Evolutionary conservation across 148 eudicot genomes (phyloP).

Genomic region (Oxyria digyna): DNA sequence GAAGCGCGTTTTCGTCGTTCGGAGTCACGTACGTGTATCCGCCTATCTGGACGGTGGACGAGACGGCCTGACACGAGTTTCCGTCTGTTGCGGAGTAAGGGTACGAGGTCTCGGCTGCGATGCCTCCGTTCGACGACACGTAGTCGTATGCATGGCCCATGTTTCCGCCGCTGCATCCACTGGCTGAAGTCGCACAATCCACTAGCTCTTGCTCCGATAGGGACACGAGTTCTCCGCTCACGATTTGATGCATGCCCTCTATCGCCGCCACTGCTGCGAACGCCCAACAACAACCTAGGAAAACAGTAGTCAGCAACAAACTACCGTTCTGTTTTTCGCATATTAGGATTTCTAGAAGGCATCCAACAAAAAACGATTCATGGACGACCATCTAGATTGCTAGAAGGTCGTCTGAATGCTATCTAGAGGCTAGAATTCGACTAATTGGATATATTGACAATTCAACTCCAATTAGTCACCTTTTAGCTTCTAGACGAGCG

Average conservation of each 20-base stretch:
- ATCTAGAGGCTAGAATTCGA: no score
- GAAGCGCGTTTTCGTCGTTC: slow-evolving; percentile 23
- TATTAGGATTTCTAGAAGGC: no score
- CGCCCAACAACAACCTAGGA: slow-evolving; percentile 50
- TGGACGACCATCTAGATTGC: no score
- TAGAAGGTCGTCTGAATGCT: no score
- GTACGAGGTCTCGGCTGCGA: slow-evolving; percentile 36
- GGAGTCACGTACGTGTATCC: slow-evolving; percentile 27
- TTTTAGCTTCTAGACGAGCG: no score
- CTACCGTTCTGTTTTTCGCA: no score
- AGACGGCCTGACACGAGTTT: slow-evolving; percentile 12
- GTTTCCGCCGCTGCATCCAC: slow-evolving; percentile 37
- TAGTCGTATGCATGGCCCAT: slow-evolving; percentile 25
- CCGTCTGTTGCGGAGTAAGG: slow-evolving; percentile 32
- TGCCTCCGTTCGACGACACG: slow-evolving; percentile 25
- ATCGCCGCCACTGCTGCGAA: slow-evolving; percentile 38
- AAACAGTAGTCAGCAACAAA: no score
- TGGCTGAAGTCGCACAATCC: slow-evolving; percentile 35
- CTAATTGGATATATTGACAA: no score
- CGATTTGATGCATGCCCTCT: slow-evolving; percentile 23
- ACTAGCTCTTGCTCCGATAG: slow-evolving; percentile 49
- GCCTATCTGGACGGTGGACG: slow-evolving; percentile 10
- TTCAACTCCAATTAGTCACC: no score
- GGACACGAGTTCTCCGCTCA: slow-evolving; percentile 24
- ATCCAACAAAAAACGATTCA: no score